Evolutionary conservation across 768 basidiomycete genomes (phyloP), one percentile per base, ranked within the genome.

Genomic region (Trametes villosa): DNA sequence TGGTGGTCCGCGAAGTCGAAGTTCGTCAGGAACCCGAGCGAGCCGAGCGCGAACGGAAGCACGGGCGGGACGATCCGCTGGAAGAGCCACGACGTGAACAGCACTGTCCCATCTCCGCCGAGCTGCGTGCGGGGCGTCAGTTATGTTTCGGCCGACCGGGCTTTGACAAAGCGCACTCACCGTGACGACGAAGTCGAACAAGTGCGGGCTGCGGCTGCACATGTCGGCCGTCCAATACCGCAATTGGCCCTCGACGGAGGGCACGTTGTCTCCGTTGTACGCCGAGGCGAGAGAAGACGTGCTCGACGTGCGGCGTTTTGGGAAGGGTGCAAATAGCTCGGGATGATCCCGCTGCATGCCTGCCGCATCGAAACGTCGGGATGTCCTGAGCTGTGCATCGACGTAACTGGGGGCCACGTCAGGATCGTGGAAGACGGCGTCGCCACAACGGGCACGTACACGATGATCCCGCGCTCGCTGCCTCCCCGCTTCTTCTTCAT

Each of bases 1-100:
- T 87, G 81, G 78, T 96, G 86, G 75, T 97, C 86, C 57, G 86
- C 80, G 73, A 98, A 94, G 79, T 98, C 88, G 71, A 98, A 98
- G 72, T 95, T 97, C 42, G 94, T 98, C 54, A 96, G 89, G 77
- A 99, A 99, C 47, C 97, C 96, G 26, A 99, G 85, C 5, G 96
- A 98, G 44, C 97, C 97, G 27, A 99, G 83, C 1, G 97, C 96
- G 73, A 99, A 99, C 1, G 97, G 88, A 15, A 99, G 88, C 36
- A 98, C 94, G 13, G 97, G 97, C n/a, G 97, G 97, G 17, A 98
- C 97, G 69, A 99, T 94, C 53, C 88, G 87, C 73, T 99, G 97
- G 79, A 99, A 99, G 31, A 99, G 80, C 97, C 97, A 98, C 3
- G 97, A 98, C 6, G 97, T 97, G 78, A 98, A 99, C 17, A 99